phyloP scores from a whole-genome alignment of 2,329 filamentous ascomycete species.

The Fusarium sp. region DNA sequence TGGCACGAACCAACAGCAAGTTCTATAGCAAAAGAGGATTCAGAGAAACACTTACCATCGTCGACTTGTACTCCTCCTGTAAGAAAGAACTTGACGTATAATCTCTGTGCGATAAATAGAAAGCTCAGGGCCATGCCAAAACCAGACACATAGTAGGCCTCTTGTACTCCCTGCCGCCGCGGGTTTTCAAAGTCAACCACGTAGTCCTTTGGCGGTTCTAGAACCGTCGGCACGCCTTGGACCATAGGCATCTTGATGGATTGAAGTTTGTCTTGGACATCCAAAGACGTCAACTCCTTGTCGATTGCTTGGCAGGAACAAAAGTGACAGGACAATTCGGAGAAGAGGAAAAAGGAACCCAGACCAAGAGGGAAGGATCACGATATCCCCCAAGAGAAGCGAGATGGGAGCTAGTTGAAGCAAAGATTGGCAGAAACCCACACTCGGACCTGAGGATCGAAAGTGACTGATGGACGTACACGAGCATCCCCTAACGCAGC shows the following conservation, averaged over 20 bases:
- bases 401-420: slow-evolving; percentile 8
- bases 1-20: slow-evolving; percentile 1
- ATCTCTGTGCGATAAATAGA: slow-evolving; percentile 42
- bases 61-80: slow-evolving; percentile 41
- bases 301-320: background rate
- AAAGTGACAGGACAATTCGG: background rate
- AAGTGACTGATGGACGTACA: background rate
- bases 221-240: slow-evolving; percentile 28
- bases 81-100: slow-evolving; percentile 44
- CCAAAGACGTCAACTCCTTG: background rate
- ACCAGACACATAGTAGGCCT: slow-evolving; percentile 38
- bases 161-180: slow-evolving; percentile 36
- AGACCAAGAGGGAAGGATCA: background rate
- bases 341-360: background rate
- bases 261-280: background rate
- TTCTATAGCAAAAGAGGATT: background rate
- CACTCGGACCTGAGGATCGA: background rate
- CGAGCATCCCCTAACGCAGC: background rate
- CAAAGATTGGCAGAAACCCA: background rate
- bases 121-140: slow-evolving; percentile 38
- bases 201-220: slow-evolving; percentile 48
- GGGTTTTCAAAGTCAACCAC: slow-evolving; percentile 51
- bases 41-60: slow-evolving; percentile 37
- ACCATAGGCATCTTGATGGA: slow-evolving; percentile 30
- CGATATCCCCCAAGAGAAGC: background rate